These are phyloP conservation scores for Sabuloglossum arenarium DNA, from an alignment of 495 filamentous ascomycete species.

Conservation along the genomic window DNA sequence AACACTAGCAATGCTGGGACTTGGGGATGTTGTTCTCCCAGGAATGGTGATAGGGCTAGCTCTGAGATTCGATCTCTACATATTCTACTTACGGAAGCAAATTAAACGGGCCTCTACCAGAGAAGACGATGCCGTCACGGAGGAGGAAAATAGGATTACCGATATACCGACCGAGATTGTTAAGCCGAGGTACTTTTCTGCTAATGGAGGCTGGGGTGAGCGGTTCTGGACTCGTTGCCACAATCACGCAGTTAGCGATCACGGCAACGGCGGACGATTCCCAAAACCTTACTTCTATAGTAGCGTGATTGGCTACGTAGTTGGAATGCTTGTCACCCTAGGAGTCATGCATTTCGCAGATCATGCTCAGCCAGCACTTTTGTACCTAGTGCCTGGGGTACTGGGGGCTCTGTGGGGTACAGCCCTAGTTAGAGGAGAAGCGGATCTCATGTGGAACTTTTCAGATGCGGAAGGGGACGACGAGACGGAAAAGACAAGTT, in stretches of 20 bases:
- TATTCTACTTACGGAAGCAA: conserved; percentile 50
- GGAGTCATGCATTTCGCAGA: conserved; percentile 53
- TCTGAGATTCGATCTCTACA: conserved; percentile 74
- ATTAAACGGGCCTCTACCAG: conserved; percentile 3
- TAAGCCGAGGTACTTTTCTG: conserved; percentile 36
- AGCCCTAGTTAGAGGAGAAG: conserved; percentile 47
- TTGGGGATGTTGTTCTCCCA: conserved; percentile 88
- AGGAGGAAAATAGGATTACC: conserved; percentile 10
- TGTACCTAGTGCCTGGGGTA: conserved; percentile 86
- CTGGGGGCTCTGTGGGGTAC: conserved; percentile 58
- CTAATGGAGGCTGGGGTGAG: conserved; percentile 60
- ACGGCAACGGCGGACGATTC: conserved; percentile 24
- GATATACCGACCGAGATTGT: conserved; percentile 13
- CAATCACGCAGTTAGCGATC: neutral
- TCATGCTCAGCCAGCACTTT: conserved; percentile 74
- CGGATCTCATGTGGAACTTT: conserved; percentile 57
- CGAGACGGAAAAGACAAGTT: neutral
- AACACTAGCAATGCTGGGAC: conserved; percentile 63
- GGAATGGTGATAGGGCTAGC: conserved; percentile 80
- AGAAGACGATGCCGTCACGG: neutral
- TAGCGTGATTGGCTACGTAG: conserved; percentile 51
- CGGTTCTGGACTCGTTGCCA: conserved; percentile 48
- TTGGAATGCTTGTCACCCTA: conserved; percentile 62
- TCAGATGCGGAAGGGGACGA: conserved; percentile 36
- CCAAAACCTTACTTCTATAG: conserved; percentile 79